Evolutionary conservation across 805 yeast genomes (phyloP), one percentile per base, ranked within the genome.

Genomic region (Clavispora asparagi): DNA sequence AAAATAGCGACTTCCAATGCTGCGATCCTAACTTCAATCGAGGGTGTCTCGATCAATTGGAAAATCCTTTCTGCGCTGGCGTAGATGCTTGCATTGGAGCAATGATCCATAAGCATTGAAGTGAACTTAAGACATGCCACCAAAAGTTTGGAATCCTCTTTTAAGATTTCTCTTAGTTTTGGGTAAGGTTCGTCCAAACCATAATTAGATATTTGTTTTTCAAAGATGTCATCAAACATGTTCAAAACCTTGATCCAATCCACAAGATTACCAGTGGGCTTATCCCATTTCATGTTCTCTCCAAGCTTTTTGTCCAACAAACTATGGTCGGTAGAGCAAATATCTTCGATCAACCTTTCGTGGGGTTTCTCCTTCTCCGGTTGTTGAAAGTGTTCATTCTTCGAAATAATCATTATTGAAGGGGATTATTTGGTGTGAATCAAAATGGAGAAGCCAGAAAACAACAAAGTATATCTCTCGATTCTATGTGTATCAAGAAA

Each of bases 241-340:
- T 89, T 85, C 55, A 92, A 69, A 1, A 87, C 80, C 0, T 84
- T 77, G 27, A 87, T 78, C 94, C 96, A 91, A 48, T 82, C 83
- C 49, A 76, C 76, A 30, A 92, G 64, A 54, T 87, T 85, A 32
- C 85, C 87, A 49, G 81, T 71, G 8, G 88, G 83, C 23, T 82
- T 67, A 28, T 76, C 76, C 89, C 89, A 83, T 14, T 55, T 59
- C 49, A 71, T 55, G 48, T 77, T 68, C 3, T 50, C 50, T 12
- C 58, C 58, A 43, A 81, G 58, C 37, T 64, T 57, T 4, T 50
- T 48, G 1, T 82, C 68, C 40, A 83, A 70, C 11, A 70, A 71
- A 11, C 40, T 37, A 13, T 39, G 43, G 11, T 58, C 56, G 7
- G 64, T 60, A 4, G 68, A 51, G 45, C 77, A 68, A 14, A 82